Evolutionary conservation across 106 monocot genomes (phyloP).

Genomic region (Allium sativum): DNA sequence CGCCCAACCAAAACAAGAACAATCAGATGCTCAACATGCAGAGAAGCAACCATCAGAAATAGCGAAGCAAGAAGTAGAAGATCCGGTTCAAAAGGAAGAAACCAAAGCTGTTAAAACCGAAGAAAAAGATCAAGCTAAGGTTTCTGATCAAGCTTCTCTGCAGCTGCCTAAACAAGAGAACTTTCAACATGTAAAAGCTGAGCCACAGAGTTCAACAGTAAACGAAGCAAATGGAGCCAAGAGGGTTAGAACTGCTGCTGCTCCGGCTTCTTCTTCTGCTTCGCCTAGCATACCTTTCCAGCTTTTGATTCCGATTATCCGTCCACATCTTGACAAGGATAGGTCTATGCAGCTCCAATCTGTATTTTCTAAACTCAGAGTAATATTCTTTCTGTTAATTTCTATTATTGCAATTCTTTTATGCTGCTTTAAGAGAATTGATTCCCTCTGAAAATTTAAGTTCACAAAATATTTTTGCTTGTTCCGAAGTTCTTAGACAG

Average conservation of each 20-base stretch:
- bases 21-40: conserved; percentile 9
- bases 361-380: conserved; percentile 62
- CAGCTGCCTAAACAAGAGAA: conserved; percentile 22
- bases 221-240: conserved; percentile 36
- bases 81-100: conserved; percentile 20
- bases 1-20: conserved; percentile 28
- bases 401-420: neutral
- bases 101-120: conserved; percentile 12
- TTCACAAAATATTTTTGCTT: no score
- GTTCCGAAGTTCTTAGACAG: no score
- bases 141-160: conserved; percentile 21
- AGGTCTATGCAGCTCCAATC: conserved; percentile 65
- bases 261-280: neutral
- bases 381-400: conserved; percentile 10
- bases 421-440: neutral
- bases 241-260: conserved; percentile 13
- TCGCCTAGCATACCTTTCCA: conserved; percentile 51
- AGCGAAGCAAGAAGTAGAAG: conserved; percentile 10
- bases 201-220: conserved; percentile 29
- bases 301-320: conserved; percentile 61
- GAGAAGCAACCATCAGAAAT: conserved; percentile 28
- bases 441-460: neutral
- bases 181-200: conserved; percentile 26
- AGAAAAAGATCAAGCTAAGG: conserved; percentile 20
- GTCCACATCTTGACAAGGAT: conserved; percentile 75